These are phyloP conservation scores for Pezicula carpinea DNA, from an alignment of 2,329 filamentous ascomycete species.

Conservation along the genomic window DNA sequence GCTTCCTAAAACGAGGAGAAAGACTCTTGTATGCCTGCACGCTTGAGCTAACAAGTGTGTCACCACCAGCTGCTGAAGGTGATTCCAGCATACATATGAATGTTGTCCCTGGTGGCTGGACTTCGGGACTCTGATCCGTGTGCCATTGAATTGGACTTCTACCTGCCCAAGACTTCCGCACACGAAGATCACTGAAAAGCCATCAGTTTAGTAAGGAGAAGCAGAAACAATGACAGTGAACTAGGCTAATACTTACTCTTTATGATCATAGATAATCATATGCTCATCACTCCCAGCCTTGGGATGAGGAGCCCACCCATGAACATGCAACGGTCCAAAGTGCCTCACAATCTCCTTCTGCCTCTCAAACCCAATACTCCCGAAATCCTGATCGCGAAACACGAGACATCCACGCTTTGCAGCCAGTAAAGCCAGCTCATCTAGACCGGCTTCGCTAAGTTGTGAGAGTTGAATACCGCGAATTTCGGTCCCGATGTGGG, in stretches of 20 bases:
- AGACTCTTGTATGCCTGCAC: conserved; percentile 74
- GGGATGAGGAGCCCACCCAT: conserved; percentile 37
- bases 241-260: conserved; percentile 28
- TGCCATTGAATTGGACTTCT: conserved; percentile 78
- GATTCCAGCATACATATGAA: conserved; percentile 80
- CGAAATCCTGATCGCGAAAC: conserved; percentile 68
- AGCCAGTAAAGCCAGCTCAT: conserved; percentile 26
- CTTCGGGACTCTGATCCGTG: conserved; percentile 79
- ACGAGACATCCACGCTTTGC: conserved; percentile 46
- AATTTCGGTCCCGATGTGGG: not conserved
- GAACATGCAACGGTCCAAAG: conserved; percentile 75
- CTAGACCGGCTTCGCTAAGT: not conserved
- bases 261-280: conserved; percentile 41
- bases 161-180: conserved; percentile 28
- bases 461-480: not conserved
- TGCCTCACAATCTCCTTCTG: conserved; percentile 65
- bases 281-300: conserved; percentile 39
- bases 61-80: conserved; percentile 65
- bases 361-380: conserved; percentile 60
- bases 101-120: conserved; percentile 80
- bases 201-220: not conserved
- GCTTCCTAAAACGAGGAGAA: conserved; percentile 69
- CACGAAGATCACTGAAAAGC: conserved; percentile 28
- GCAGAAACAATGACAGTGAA: no score
- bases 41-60: conserved; percentile 75